Evolutionary conservation across 164 flowering plant species (phyloP).

Genomic region (Malania oleifera): DNA sequence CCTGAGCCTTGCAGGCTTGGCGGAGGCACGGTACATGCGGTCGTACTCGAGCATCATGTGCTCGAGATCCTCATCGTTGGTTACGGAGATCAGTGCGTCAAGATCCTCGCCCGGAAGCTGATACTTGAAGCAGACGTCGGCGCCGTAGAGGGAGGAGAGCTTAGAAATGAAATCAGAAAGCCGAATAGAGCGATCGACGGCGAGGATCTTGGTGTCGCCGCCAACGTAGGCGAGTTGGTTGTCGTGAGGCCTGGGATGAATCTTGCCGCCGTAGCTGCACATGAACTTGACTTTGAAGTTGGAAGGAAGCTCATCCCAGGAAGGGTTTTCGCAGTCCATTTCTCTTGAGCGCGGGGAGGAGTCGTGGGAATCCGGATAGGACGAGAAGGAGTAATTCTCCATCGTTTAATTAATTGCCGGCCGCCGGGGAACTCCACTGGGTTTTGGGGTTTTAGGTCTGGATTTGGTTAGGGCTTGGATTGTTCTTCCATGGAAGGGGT

Average conservation of each 20-base stretch:
- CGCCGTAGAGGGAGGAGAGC: conserved; percentile 37
- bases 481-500: no score
- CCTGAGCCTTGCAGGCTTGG: conserved; percentile 62
- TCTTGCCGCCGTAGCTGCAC: conserved; percentile 88
- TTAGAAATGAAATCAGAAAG: conserved; percentile 37
- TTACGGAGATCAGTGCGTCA: conserved; percentile 77
- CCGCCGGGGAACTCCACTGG: no score
- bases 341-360: conserved; percentile 79
- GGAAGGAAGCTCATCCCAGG: conserved; percentile 53
- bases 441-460: no score
- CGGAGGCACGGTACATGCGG: conserved; percentile 44
- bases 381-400: conserved; percentile 51
- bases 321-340: conserved; percentile 44
- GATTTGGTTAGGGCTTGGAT: no score
- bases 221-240: conserved; percentile 72
- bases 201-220: conserved; percentile 79
- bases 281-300: conserved; percentile 63
- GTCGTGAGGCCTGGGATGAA: conserved; percentile 68
- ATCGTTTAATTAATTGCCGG: no score
- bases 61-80: conserved; percentile 77
- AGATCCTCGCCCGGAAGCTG: conserved; percentile 86
- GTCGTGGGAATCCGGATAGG: conserved; percentile 67
- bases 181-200: conserved; percentile 55
- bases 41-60: conserved; percentile 87
- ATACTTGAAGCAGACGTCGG: conserved; percentile 54